These are phyloP conservation scores for Jimgerdemannia flammicorona DNA, from an alignment of 192 early-diverging fungal genomes.

Conservation along the genomic window DNA sequence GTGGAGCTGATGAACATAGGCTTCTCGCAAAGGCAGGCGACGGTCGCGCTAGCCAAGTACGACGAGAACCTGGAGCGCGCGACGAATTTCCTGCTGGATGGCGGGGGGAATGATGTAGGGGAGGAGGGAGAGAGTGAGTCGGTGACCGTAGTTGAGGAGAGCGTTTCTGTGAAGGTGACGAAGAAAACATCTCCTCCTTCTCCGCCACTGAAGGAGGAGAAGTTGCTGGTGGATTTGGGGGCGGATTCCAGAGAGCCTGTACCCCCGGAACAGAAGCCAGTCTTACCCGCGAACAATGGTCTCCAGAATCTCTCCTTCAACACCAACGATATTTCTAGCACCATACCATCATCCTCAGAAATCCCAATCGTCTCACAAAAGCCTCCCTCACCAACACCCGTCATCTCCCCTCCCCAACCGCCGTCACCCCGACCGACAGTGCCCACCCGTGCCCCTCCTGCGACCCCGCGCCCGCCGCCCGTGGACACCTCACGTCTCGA, in stretches of 20 bases:
- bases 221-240: not conserved
- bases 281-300: too few relatives aligned
- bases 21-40: slow-evolving; percentile 62
- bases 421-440: not conserved
- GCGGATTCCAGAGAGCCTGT: too few relatives aligned
- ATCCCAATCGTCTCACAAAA: too few relatives aligned
- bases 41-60: slow-evolving; percentile 62
- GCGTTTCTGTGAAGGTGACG: slow-evolving; percentile 1
- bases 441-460: not conserved
- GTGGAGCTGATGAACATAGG: slow-evolving; percentile 66
- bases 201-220: not conserved
- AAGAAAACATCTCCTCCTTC: slow-evolving; percentile 4
- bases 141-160: not conserved
- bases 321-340: too few relatives aligned
- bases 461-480: not conserved
- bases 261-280: too few relatives aligned
- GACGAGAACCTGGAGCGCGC: slow-evolving; percentile 73
- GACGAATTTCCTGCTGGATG: slow-evolving; percentile 70
- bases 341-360: too few relatives aligned
- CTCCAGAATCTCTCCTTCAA: too few relatives aligned
- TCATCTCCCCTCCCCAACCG: too few relatives aligned
- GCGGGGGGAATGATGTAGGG: not conserved
- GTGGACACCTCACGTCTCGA: not conserved
- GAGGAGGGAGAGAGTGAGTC: not conserved
- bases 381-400: too few relatives aligned